These are phyloP conservation scores for Papiliotrema terrestris DNA, from an alignment of 1,284 basidiomycete genomes.

Conservation along the genomic window DNA sequence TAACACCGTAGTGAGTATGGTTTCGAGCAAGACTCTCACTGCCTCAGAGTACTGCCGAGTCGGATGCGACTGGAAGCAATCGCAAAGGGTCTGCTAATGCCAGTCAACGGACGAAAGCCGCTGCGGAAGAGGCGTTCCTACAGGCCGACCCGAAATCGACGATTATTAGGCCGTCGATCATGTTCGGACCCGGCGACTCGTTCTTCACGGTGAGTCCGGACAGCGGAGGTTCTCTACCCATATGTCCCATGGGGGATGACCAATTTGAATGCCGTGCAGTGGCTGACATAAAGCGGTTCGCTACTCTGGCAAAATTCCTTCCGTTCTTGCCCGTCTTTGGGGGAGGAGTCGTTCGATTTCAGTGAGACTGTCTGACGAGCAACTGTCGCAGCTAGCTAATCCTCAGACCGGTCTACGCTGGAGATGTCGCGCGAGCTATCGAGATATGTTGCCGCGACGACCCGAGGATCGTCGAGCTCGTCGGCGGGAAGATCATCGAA, in stretches of 20 bases:
- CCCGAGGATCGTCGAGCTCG: slow-evolving; percentile 45
- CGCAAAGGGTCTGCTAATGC: too few relatives aligned
- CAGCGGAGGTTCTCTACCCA: too few relatives aligned
- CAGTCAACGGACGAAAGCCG: slow-evolving; percentile 56
- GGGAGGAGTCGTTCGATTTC: slow-evolving; percentile 63
- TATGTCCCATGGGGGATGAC: too few relatives aligned
- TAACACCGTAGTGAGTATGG: slow-evolving; percentile 40
- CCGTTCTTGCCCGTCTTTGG: slow-evolving; percentile 69
- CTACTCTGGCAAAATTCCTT: slow-evolving; percentile 57
- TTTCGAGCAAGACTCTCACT: background rate
- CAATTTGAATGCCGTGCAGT: too few relatives aligned
- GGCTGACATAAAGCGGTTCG: slow-evolving; percentile 56
- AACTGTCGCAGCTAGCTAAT: too few relatives aligned
- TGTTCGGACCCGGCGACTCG: slow-evolving; percentile 68
- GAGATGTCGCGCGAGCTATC: slow-evolving; percentile 60
- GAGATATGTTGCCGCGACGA: slow-evolving; percentile 57
- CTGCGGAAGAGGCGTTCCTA: slow-evolving; percentile 58
- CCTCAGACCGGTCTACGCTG: slow-evolving; percentile 60
- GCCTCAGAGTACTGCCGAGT: too few relatives aligned
- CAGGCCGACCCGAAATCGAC: slow-evolving; percentile 54
- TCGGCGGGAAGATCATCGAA: slow-evolving; percentile 61
- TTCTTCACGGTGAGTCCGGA: slow-evolving; percentile 60
- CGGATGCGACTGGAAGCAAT: too few relatives aligned
- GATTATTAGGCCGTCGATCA: slow-evolving; percentile 63
- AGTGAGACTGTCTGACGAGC: slow-evolving; percentile 40